Percentiles rank a stretch among this genome's conserved stretches.
These are phyloP conservation scores for Aspergillus transmontanensis DNA, from an alignment of 2,329 filamentous ascomycete genomes.

Conservation along the genomic window DNA sequence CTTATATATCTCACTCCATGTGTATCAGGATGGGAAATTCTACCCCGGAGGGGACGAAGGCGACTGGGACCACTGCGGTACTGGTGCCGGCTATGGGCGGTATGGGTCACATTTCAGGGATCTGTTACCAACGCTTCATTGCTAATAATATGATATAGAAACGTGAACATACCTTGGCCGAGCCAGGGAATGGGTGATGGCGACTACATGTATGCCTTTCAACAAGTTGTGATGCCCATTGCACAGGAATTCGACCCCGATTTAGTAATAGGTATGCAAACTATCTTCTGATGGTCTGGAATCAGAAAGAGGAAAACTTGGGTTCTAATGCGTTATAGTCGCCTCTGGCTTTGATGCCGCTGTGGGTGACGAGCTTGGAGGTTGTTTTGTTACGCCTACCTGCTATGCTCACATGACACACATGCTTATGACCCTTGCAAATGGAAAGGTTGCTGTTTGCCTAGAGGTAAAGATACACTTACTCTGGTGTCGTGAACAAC, in stretches of 20 bases:
- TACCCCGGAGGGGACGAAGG: constrained; percentile 71
- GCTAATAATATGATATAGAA: constrained; percentile 42
- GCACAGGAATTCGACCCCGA: constrained; percentile 92
- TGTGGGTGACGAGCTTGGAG: constrained; percentile 87
- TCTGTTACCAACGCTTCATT: constrained; percentile 1
- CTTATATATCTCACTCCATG: constrained; percentile 92
- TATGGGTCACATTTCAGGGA: constrained; percentile 29
- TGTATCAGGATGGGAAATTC: constrained; percentile 80
- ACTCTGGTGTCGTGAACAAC: not conserved
- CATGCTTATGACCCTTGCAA: constrained; percentile 94
- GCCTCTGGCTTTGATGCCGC: constrained; percentile 96
- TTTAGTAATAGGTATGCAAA: constrained; percentile 71
- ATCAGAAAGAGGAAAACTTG: not conserved
- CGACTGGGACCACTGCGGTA: constrained; percentile 62
- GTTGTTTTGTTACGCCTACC: constrained; percentile 84
- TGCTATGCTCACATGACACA: constrained; percentile 99
- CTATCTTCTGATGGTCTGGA: not conserved
- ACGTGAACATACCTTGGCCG: constrained; percentile 71
- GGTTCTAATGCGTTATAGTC: constrained; percentile 50
- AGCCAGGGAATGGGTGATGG: constrained; percentile 84
- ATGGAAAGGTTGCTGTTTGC: constrained; percentile 87
- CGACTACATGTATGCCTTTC: constrained; percentile 95
- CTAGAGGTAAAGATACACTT: constrained; percentile 60
- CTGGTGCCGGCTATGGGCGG: constrained; percentile 59
- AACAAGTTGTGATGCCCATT: constrained; percentile 95